Conservation (phyloP, 1,284 basidiomycete species). For the Lentinula novae-zelandiae region DNA sequence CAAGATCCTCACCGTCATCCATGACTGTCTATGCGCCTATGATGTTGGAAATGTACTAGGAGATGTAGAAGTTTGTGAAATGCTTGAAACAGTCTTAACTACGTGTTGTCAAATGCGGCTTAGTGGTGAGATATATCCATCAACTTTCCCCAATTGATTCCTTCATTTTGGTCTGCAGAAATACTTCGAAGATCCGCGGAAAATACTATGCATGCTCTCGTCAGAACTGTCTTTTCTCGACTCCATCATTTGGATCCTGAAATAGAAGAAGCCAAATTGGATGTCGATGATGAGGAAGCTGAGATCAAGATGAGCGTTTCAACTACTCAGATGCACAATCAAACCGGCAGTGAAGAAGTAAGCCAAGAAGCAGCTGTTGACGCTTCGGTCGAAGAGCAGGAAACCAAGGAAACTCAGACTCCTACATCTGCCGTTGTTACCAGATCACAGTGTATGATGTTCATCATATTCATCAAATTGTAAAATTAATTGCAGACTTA, state of each 20-base stretch:
- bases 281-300: slow-evolving; percentile 40
- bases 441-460: slow-evolving; percentile 42
- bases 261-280: slow-evolving; percentile 64
- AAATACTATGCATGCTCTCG: slow-evolving; percentile 87
- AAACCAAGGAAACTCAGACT: background rate
- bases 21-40: slow-evolving; percentile 71
- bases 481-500: slow-evolving; percentile 17
- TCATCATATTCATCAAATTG: background rate
- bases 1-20: slow-evolving; percentile 89
- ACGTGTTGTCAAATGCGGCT: slow-evolving; percentile 97
- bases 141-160: background rate
- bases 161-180: slow-evolving; percentile 45
- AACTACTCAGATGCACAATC: slow-evolving; percentile 20
- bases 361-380: background rate
- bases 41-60: slow-evolving; percentile 67
- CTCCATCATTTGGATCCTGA: slow-evolving; percentile 66
- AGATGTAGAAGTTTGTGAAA: slow-evolving; percentile 96
- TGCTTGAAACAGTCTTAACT: slow-evolving; percentile 96
- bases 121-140: slow-evolving; percentile 67
- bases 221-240: slow-evolving; percentile 77
- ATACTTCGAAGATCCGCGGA: slow-evolving; percentile 91
- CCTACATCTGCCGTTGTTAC: slow-evolving; percentile 21
- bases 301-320: slow-evolving; percentile 63
- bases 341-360: slow-evolving; percentile 11
- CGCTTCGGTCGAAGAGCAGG: background rate